phyloP scores from a whole-genome alignment of 306 rosid genomes.

The Benincasa hispida region DNA sequence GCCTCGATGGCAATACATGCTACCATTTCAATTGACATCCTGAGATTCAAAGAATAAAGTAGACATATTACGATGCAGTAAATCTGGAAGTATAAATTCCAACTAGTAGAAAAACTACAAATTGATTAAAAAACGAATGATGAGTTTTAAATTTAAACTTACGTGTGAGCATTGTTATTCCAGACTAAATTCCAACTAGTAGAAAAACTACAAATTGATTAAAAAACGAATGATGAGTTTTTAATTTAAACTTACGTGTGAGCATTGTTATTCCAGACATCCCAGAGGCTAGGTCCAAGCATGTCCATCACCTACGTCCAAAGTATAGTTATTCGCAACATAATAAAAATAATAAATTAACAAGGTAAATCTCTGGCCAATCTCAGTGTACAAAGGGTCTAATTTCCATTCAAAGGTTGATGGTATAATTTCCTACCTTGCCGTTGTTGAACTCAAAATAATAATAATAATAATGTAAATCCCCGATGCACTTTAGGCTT shows the following conservation, averaged over 20 bases:
- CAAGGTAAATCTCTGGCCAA: neutral
- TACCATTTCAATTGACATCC: constrained; percentile 48
- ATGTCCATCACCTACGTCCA: constrained; percentile 38
- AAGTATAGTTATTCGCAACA: neutral
- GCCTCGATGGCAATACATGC: constrained; percentile 48
- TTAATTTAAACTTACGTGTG: constrained; percentile 25
- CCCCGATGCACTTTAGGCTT: neutral
- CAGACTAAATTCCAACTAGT: too few species aligned
- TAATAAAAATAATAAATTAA: too few species aligned
- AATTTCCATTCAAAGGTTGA: neutral
- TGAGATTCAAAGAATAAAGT: constrained; percentile 8
- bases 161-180: constrained; percentile 39
- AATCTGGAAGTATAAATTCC: neutral
- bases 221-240: neutral
- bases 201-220: neutral
- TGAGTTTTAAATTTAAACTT: constrained; percentile 1
- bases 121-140: neutral
- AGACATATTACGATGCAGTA: neutral
- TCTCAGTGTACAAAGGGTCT: neutral
- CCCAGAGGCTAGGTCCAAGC: constrained; percentile 45
- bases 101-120: neutral
- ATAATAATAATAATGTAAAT: neutral
- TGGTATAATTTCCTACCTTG: neutral
- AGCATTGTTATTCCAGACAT: constrained; percentile 40
- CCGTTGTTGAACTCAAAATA: neutral